phyloP scores from a whole-genome alignment of 129 eudicot species.

The Tanacetum coccineum region DNA sequence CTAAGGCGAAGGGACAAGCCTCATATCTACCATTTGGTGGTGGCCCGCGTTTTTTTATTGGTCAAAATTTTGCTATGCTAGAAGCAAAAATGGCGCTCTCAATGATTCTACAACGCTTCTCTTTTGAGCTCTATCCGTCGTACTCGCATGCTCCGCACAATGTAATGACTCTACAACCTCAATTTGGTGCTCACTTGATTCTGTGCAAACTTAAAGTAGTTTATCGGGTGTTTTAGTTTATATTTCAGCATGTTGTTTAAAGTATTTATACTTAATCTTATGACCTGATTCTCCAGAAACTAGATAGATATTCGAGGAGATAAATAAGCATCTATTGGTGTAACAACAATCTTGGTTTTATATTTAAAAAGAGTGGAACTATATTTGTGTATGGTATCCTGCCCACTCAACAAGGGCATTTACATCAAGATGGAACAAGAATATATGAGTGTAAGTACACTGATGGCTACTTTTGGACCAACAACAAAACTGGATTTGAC shows the following conservation, averaged over 20 bases:
- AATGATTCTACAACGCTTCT: constrained; percentile 29
- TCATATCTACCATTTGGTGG: constrained; percentile 19
- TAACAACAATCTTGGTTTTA: no score
- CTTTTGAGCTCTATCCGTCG: constrained; percentile 25
- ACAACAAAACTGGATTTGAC: constrained; percentile 22
- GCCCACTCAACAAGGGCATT: no score
- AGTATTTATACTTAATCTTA: no score
- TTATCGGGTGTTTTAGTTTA: no score
- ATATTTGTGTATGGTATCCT: no score
- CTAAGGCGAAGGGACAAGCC: constrained; percentile 15
- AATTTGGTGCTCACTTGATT: constrained; percentile 26
- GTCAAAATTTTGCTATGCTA: constrained; percentile 25
- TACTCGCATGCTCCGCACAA: constrained; percentile 14
- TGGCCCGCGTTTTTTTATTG: constrained; percentile 23
- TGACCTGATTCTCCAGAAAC: no score
- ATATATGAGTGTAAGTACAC: background rate
- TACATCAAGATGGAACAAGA: no score
- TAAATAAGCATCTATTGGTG: no score
- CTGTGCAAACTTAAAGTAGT: background rate
- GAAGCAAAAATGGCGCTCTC: constrained; percentile 24
- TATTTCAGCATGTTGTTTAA: no score
- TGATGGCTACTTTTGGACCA: constrained; percentile 12
- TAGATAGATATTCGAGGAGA: no score
- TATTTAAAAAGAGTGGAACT: no score
- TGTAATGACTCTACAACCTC: constrained; percentile 17